Conservation (phyloP, 768 basidiomycete species). For the Phylloporus rhodoxanthus region DNA sequence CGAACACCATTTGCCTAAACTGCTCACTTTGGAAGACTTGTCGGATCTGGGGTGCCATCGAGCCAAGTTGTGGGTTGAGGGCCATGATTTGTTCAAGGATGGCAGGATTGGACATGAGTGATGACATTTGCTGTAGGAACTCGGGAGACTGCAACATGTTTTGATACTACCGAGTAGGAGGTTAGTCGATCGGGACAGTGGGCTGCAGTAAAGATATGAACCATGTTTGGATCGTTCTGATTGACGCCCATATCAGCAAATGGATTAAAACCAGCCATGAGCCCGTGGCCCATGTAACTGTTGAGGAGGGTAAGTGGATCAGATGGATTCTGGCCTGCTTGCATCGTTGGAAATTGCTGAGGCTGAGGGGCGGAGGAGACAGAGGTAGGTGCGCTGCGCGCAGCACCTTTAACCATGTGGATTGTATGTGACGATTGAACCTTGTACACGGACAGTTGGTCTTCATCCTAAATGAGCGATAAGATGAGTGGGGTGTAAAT, state of each 20-base stretch:
- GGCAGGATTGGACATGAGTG: slow-evolving; percentile 82
- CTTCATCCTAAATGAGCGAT: slow-evolving; percentile 59
- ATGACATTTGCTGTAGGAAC: slow-evolving; percentile 83
- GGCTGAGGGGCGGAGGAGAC: slow-evolving; percentile 40
- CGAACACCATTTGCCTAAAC: slow-evolving; percentile 73
- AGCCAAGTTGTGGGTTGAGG: slow-evolving; percentile 68
- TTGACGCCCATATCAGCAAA: slow-evolving; percentile 91
- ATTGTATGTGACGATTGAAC: slow-evolving; percentile 85
- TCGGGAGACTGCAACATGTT: slow-evolving; percentile 80
- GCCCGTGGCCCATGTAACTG: slow-evolving; percentile 68
- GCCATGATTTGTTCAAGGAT: slow-evolving; percentile 83
- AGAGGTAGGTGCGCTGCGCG: slow-evolving; percentile 34
- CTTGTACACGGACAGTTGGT: slow-evolving; percentile 78
- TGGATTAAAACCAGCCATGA: slow-evolving; percentile 84
- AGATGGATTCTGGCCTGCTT: slow-evolving; percentile 82
- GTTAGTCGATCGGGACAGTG: not conserved
- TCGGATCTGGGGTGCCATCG: slow-evolving; percentile 77
- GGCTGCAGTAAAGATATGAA: slow-evolving; percentile 31
- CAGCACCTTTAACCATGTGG: slow-evolving; percentile 88
- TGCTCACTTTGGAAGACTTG: slow-evolving; percentile 70
- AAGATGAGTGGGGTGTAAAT: not conserved
- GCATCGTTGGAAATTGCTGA: slow-evolving; percentile 67
- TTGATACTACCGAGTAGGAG: slow-evolving; percentile 49
- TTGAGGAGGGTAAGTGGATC: slow-evolving; percentile 85
- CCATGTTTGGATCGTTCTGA: slow-evolving; percentile 91